A percentile compares a stretch with the other conserved stretches of the same genome.
These are phyloP conservation scores for Fusarium neocosmosporiellum DNA, from an alignment of 2,329 filamentous ascomycete genomes.

Conservation along the genomic window DNA sequence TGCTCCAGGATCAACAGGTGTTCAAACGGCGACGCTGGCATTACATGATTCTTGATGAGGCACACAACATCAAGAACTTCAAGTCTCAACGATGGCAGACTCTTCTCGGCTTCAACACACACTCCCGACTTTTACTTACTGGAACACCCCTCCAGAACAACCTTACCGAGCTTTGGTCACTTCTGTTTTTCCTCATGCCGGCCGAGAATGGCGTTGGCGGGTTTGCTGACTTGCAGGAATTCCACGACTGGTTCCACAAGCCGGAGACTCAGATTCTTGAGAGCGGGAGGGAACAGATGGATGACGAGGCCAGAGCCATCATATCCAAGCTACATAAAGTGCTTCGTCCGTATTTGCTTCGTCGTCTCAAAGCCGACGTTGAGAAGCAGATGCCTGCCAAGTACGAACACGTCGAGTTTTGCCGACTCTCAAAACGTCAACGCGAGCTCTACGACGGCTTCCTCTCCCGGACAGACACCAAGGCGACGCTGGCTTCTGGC, in stretches of 20 bases:
- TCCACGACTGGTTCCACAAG: constrained; percentile 94
- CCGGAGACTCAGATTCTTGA: constrained; percentile 97
- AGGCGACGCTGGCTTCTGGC: constrained; percentile 87
- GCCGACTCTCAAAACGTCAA: constrained; percentile 93
- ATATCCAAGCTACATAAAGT: constrained; percentile 96
- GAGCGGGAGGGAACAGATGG: constrained; percentile 92
- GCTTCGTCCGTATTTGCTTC: constrained; percentile 88
- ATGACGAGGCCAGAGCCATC: constrained; percentile 91
- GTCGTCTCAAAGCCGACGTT: constrained; percentile 93
- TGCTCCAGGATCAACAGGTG: constrained; percentile 91
- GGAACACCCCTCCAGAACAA: constrained; percentile 98
- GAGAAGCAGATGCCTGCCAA: constrained; percentile 99
- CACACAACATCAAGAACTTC: constrained; percentile 99
- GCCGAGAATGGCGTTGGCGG: constrained; percentile 87
- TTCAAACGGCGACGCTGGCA: constrained; percentile 96
- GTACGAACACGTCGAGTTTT: constrained; percentile 97
- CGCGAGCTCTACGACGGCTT: constrained; percentile 97
- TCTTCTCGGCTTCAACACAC: constrained; percentile 91
- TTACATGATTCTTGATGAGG: constrained; percentile 97
- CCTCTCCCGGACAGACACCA: constrained; percentile 88
- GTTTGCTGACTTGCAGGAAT: constrained; percentile 94
- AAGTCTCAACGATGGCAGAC: constrained; percentile 98
- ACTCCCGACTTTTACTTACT: constrained; percentile 86
- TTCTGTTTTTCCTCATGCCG: constrained; percentile 96
- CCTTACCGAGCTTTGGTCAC: constrained; percentile 94